Evolutionary conservation across 2,329 filamentous ascomycete genomes (phyloP).

Genomic region (Hypoxylon sp.): DNA sequence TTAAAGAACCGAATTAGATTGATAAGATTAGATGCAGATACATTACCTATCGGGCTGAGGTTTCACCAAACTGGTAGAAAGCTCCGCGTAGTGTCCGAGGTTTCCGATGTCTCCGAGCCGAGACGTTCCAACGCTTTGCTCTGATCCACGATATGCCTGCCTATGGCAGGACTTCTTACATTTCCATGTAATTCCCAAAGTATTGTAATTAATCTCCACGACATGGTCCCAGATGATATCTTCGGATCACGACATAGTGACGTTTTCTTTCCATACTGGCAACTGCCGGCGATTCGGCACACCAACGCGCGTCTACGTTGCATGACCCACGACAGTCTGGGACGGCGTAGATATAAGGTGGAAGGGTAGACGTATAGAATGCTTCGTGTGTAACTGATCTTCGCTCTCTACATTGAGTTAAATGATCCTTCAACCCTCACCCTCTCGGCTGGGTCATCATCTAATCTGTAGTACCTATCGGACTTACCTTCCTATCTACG

Average conservation of each 20-base stretch:
- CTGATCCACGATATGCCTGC: neutral
- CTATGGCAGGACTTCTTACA: neutral
- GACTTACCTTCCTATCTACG: neutral
- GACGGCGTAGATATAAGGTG: neutral
- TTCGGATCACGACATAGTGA: slow-evolving; percentile 3
- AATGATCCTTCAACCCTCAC: slow-evolving; percentile 6
- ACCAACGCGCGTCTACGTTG: neutral
- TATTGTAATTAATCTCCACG: neutral
- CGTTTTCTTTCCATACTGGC: neutral
- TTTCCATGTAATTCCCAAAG: neutral
- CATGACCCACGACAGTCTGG: slow-evolving; percentile 5
- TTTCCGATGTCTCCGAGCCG: slow-evolving; percentile 40
- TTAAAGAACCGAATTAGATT: neutral
- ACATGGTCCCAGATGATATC: neutral
- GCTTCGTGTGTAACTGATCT: neutral
- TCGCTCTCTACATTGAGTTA: neutral
- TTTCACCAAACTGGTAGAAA: slow-evolving; percentile 2
- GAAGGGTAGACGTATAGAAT: neutral
- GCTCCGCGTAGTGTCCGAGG: slow-evolving; percentile 11
- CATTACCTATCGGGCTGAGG: no score
- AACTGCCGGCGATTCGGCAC: neutral
- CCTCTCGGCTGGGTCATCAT: neutral
- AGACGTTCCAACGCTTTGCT: slow-evolving; percentile 6
- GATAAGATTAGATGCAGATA: slow-evolving; percentile 12
- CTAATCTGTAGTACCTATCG: neutral